Conservation (phyloP, 805 yeast genomes). For the Metschnikowia vanudenii region DNA sequence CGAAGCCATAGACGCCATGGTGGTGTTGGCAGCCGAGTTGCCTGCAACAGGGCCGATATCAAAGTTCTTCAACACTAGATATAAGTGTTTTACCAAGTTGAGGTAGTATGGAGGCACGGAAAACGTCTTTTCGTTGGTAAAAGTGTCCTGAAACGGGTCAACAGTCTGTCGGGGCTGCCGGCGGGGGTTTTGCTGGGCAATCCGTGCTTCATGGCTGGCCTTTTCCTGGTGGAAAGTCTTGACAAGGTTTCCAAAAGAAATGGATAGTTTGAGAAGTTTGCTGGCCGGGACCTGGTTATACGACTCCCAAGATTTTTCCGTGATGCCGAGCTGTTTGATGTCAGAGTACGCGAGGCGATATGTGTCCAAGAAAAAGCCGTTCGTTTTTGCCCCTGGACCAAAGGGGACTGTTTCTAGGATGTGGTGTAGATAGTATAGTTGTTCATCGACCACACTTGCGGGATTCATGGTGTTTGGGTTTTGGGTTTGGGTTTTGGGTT, state of each 20-base stretch:
- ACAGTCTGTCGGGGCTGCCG: constrained; percentile 2
- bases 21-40: background rate
- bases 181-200: constrained; percentile 11
- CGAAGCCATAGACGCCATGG: background rate
- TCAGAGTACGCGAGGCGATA: constrained; percentile 29
- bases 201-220: constrained; percentile 28
- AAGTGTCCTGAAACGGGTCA: constrained; percentile 18
- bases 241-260: constrained; percentile 41
- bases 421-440: constrained; percentile 26
- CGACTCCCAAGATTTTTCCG: constrained; percentile 18
- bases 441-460: constrained; percentile 24
- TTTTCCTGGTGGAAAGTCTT: constrained; percentile 37
- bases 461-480: constrained; percentile 17
- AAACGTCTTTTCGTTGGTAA: constrained; percentile 1
- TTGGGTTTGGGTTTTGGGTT: too few relatives aligned
- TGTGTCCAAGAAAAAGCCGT: constrained; percentile 29
- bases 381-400: constrained; percentile 17
- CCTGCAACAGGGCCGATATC: constrained; percentile 31
- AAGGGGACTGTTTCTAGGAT: constrained; percentile 38
- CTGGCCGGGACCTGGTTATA: constrained; percentile 33
- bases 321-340: constrained; percentile 23
- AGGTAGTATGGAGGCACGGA: constrained; percentile 26
- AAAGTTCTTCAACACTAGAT: constrained; percentile 36
- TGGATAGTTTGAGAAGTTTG: constrained; percentile 40
- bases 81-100: constrained; percentile 34